Base-by-base conservation (phyloP, 345 rosid species). In the Brassica juncea region DNA sequence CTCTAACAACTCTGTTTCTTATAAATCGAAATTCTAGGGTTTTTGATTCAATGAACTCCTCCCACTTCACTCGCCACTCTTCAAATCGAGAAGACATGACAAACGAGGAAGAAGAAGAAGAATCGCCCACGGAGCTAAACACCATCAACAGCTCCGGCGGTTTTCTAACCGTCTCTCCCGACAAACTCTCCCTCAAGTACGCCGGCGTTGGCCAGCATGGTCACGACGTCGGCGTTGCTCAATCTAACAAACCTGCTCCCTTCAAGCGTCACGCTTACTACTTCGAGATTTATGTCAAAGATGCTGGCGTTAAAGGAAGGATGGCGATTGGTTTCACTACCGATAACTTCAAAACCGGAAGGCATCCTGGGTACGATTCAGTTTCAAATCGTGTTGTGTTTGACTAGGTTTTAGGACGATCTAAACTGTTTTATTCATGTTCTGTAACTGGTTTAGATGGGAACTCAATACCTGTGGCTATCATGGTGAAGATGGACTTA, bases 391-490 rank as follows among this genome's bases (percentile, higher is more conserved):
- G 19, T 49, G 60, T 55, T 55, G 3, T 54, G 60, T 55, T 19
- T 55, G 55, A 49, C n/a, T 49, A 49, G 54, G 54, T 47, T 42
- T 49, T 49, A 4, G 57, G 57, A n/a, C 57, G n/a, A n/a, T 49
- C 6, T 47, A 47, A 49, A 12, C n/a, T 49, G 55, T 49, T 49
- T 37, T 42, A 2, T 42, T 49, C 55, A 49, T 54, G 25, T 54
- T 14, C 2, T 49, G 25, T 66, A 44, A 76, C 25, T 71, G 77
- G 54, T 58, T 49, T 81, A 94, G 98, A 71, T 94, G 99, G 99
- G 99, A 92, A 89, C 84, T 81, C 25, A 92, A 92, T 78, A 91
- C 92, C 73, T 91, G 87, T 71, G 99, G 99, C 2, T 94, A 92
- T 87, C 97, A 92, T 77, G 97, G 99, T 65, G 99, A 94, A 67